Conservation (phyloP, 1,284 basidiomycete species). For the Tilletia walkeri region DNA sequence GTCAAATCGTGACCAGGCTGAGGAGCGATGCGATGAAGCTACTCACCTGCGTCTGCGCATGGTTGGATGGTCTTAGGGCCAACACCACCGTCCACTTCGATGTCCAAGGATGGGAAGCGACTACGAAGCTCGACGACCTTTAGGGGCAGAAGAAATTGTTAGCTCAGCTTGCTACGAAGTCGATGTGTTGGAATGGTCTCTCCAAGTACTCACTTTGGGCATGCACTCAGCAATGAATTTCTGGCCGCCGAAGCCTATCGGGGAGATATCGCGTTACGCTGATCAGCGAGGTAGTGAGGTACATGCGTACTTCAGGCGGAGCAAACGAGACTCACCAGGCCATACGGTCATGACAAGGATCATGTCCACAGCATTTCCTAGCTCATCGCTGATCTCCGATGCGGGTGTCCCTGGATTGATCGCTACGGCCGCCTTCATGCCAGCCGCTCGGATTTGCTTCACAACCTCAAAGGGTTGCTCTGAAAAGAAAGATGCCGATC, state of each 20-base stretch:
- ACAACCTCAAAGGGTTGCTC: slow-evolving; percentile 54
- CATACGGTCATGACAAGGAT: slow-evolving; percentile 56
- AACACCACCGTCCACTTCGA: slow-evolving; percentile 97
- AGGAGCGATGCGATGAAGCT: not conserved
- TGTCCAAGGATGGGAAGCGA: slow-evolving; percentile 81
- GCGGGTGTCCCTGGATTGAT: slow-evolving; percentile 55
- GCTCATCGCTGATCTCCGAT: slow-evolving; percentile 49
- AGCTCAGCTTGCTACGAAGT: not conserved
- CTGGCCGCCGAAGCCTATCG: slow-evolving; percentile 76
- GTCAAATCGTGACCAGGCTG: no score
- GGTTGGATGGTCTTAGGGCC: slow-evolving; percentile 82
- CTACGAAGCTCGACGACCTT: slow-evolving; percentile 80
- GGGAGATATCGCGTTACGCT: not conserved
- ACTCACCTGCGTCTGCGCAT: slow-evolving; percentile 81
- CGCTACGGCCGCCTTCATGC: slow-evolving; percentile 53
- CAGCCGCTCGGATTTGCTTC: slow-evolving; percentile 48
- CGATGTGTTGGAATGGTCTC: not conserved
- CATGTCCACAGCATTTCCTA: slow-evolving; percentile 53
- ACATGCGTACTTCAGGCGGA: not conserved
- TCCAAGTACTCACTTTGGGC: slow-evolving; percentile 62
- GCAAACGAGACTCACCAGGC: slow-evolving; percentile 31
- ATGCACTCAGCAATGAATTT: slow-evolving; percentile 94
- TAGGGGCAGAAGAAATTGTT: not conserved
- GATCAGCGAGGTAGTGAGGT: not conserved
- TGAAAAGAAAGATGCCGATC: slow-evolving; percentile 60